Percentiles rank a stretch among this genome's conserved stretches.
These are phyloP conservation scores for Endothia cerciana DNA, from an alignment of 2,329 filamentous ascomycete species.

Conservation along the genomic window DNA sequence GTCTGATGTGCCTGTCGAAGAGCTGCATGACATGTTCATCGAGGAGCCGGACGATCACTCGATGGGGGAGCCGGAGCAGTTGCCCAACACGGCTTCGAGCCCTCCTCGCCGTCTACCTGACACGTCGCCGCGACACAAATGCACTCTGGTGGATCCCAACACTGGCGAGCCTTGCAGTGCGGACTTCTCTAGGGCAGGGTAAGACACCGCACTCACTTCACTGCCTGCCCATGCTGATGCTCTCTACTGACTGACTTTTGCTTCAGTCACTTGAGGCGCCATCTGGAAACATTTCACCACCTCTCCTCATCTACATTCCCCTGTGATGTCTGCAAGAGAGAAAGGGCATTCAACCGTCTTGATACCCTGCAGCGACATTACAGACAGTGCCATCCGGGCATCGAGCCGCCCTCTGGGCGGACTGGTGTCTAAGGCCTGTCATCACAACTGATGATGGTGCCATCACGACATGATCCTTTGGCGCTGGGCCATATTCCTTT, in stretches of 20 bases:
- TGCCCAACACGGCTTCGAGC: conserved; percentile 14
- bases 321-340: conserved; percentile 29
- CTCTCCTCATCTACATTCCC: conserved; percentile 27
- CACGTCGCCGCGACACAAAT: conserved; percentile 27
- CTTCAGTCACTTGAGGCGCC: conserved; percentile 24
- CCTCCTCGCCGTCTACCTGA: conserved; percentile 25
- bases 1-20: conserved; percentile 15
- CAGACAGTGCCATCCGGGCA: conserved; percentile 42
- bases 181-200: conserved; percentile 29
- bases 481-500: conserved; percentile 9
- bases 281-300: conserved; percentile 29
- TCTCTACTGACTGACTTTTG: neutral
- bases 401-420: conserved; percentile 43
- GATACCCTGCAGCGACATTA: conserved; percentile 28
- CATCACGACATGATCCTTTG: neutral
- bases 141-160: conserved; percentile 26
- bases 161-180: conserved; percentile 28
- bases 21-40: conserved; percentile 19
- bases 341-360: conserved; percentile 28
- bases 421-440: conserved; percentile 16
- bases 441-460: conserved; percentile 11
- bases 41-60: conserved; percentile 9
- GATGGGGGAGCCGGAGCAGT: conserved; percentile 1
- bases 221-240: neutral
- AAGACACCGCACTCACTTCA: neutral